These are phyloP conservation scores for Pestalotiopsis fici DNA, from an alignment of 2,329 filamentous ascomycete species.

Conservation along the genomic window DNA sequence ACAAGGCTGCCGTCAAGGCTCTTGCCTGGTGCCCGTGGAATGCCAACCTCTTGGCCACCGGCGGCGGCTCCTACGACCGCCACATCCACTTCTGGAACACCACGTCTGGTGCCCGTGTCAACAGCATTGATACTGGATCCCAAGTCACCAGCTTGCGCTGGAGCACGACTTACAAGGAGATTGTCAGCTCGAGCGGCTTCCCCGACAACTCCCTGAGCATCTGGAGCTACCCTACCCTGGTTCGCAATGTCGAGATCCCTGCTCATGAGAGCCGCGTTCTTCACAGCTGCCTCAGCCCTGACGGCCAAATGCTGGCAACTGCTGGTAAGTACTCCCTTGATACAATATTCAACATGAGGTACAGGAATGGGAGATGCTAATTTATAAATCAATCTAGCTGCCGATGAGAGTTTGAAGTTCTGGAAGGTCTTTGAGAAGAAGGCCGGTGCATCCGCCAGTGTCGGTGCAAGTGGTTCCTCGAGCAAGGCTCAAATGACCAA, in stretches of 20 bases:
- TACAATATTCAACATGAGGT: background rate
- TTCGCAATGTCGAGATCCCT: conserved; percentile 96
- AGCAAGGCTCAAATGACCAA: conserved; percentile 85
- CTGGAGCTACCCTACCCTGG: conserved; percentile 97
- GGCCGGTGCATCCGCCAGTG: conserved; percentile 69
- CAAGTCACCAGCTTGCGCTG: conserved; percentile 96
- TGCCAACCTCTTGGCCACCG: conserved; percentile 93
- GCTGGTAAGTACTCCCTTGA: conserved; percentile 60
- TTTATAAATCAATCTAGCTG: conserved; percentile 52
- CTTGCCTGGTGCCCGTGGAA: conserved; percentile 99
- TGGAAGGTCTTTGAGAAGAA: conserved; percentile 99
- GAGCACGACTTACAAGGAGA: conserved; percentile 97
- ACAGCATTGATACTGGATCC: conserved; percentile 98
- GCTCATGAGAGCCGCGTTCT: conserved; percentile 96
- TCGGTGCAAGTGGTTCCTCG: conserved; percentile 66
- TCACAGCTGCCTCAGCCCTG: conserved; percentile 94
- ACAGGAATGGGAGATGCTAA: background rate
- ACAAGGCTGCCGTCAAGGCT: conserved; percentile 97
- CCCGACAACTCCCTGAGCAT: conserved; percentile 99
- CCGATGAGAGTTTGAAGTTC: conserved; percentile 97
- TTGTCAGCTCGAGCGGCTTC: conserved; percentile 96
- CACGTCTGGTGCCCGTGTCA: conserved; percentile 93
- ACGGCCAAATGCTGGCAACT: conserved; percentile 96
- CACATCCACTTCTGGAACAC: conserved; percentile 99
- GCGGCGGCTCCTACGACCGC: conserved; percentile 92